These are phyloP conservation scores for Talaromyces thailandensis DNA, from an alignment of 495 filamentous ascomycete species.

Conservation along the genomic window DNA sequence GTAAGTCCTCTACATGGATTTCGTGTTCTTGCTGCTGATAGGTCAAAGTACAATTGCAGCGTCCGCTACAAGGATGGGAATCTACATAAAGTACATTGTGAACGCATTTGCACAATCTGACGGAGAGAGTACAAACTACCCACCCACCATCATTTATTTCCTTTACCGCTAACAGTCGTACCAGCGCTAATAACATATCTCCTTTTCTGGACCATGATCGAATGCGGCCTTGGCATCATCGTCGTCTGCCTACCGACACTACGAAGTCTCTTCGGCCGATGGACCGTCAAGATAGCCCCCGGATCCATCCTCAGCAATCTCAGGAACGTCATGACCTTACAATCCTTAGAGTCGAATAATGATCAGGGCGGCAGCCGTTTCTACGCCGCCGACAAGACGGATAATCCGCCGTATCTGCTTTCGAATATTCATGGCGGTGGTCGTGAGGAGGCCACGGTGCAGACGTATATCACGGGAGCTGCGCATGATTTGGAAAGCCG, in stretches of 20 bases:
- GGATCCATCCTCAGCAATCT: not conserved
- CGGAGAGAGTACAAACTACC: not conserved
- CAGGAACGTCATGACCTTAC: not conserved
- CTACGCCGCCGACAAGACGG: not conserved
- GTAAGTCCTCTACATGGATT: not conserved
- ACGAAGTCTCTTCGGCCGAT: not conserved
- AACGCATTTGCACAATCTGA: not conserved
- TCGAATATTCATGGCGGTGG: not conserved
- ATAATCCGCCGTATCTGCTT: not conserved
- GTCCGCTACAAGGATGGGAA: not conserved
- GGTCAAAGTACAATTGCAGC: not conserved
- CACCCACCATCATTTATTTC: not conserved
- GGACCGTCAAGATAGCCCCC: not conserved
- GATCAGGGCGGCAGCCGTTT: not conserved
- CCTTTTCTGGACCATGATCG: slow-evolving; percentile 5
- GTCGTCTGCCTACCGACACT: slow-evolving; percentile 1
- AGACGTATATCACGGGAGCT: not conserved
- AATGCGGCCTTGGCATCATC: not conserved
- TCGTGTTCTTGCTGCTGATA: not conserved
- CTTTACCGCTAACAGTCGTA: not conserved
- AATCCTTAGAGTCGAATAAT: not conserved
- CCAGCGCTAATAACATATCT: slow-evolving; percentile 3
- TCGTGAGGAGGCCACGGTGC: not conserved
- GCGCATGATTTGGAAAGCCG: not conserved
- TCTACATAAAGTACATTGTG: slow-evolving; percentile 1